Evolutionary conservation across 768 basidiomycete species (phyloP), one percentile per base, ranked within the genome.

Genomic region (Exidia glandulosa): DNA sequence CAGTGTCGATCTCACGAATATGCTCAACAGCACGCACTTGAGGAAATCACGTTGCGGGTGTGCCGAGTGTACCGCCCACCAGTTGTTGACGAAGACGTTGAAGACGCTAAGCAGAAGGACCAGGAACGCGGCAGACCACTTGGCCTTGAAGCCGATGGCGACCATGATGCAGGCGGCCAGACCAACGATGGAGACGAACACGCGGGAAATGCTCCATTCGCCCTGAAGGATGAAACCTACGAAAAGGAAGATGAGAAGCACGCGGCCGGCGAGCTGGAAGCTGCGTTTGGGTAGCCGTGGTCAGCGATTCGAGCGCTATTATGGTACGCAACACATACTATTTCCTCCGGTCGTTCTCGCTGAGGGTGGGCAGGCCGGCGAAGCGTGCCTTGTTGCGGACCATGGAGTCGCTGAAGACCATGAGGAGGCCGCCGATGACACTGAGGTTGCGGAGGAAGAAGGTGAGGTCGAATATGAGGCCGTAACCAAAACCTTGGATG

Each of bases 371-470:
- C 2, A 98, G 75, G 52, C 93, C 94, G 12, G 94, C 95, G 66
- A 98, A 98, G 48, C 86, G 76, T 65, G 86, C 84, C 76, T 87
- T 94, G 72, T 86, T 82, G 25, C 85, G 88, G 60, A 90, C 80
- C 81, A 98, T 88, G 1, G 92, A 90, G 71, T 99, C 96, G 64
- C 88, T 93, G 74, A 99, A 94, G 29, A 98, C 94, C 96, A 99
- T 99, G 75, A 99, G 86, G 52, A 99, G 84, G 58, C 96, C 96
- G 59, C 96, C 96, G 63, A 98, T 93, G 70, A 99, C 96, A 63
- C 87, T 90, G 60, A 99, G 81, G 75, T 98, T 99, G 72, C 96
- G 94, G 50, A 98, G 87, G 92, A 99, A 99, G 82, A 99, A 99
- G 76, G 90, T 98, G 72, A 98, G 81, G 80, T 98, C 96, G 74